Evolutionary conservation across 257 asterid species (phyloP).

Genomic region (Solanum etuberosum): DNA sequence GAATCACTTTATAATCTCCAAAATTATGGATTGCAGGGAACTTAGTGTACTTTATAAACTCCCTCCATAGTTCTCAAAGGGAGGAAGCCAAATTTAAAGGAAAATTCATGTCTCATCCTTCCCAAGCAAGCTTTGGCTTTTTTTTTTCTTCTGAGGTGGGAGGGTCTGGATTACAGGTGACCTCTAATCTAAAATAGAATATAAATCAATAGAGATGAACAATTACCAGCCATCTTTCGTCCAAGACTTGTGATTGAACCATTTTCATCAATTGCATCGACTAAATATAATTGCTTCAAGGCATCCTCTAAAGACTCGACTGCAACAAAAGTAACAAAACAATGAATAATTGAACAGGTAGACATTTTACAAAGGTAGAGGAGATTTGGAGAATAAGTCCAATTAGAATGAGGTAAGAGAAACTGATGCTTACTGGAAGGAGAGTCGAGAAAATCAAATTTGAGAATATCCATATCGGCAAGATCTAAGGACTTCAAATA

Average conservation of each 20-base stretch:
- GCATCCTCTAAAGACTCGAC: slow-evolving; percentile 94
- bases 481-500: slow-evolving; percentile 87
- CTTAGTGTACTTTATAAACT: not conserved
- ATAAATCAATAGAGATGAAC: slow-evolving; percentile 1
- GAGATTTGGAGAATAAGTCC: not conserved
- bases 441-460: slow-evolving; percentile 85
- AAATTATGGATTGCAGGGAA: not conserved
- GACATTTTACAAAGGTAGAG: not conserved
- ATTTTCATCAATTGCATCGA: slow-evolving; percentile 80
- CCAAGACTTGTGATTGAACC: slow-evolving; percentile 79
- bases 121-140: not conserved
- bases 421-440: slow-evolving; percentile 60
- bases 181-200: not conserved
- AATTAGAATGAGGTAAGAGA: not conserved
- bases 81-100: not conserved
- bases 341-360: slow-evolving; percentile 2
- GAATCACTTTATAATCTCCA: not conserved
- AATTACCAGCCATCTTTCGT: slow-evolving; percentile 78
- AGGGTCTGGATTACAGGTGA: not conserved
- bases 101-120: not conserved
- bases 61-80: not conserved
- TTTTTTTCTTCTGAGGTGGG: not conserved
- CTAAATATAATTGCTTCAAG: slow-evolving; percentile 71
- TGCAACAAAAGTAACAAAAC: slow-evolving; percentile 27
- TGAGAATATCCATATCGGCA: slow-evolving; percentile 83